phyloP scores from a whole-genome alignment of 2,329 filamentous ascomycete genomes.

The Aspergillus caelatus region DNA sequence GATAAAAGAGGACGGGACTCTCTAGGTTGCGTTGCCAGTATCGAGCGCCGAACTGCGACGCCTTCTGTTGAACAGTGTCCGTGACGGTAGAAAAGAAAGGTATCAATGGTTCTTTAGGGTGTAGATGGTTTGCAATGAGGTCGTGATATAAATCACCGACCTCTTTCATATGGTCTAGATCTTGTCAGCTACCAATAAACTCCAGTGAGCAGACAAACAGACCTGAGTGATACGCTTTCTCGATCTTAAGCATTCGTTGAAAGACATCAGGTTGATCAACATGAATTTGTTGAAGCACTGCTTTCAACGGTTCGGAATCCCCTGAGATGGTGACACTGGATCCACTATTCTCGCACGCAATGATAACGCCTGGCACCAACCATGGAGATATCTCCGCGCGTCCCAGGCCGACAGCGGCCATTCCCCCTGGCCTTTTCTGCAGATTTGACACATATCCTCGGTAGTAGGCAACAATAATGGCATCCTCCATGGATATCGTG shows the following conservation, averaged over 20 bases:
- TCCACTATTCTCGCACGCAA: constrained; percentile 14
- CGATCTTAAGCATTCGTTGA: too few relatives aligned
- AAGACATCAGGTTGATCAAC: too few relatives aligned
- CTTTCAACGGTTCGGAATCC: background rate
- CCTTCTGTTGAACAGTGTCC: too few relatives aligned
- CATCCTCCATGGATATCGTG: constrained; percentile 15
- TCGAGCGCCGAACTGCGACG: too few relatives aligned
- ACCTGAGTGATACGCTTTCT: too few relatives aligned
- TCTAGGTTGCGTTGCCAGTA: background rate
- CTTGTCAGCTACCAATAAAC: too few relatives aligned
- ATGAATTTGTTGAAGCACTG: background rate
- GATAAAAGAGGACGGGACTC: constrained; percentile 22
- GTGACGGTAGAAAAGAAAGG: too few relatives aligned
- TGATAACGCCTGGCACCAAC: background rate
- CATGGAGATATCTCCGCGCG: background rate
- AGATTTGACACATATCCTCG: background rate
- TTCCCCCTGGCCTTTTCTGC: constrained; percentile 33
- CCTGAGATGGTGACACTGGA: constrained; percentile 13
- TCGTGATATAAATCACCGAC: too few relatives aligned
- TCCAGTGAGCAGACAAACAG: too few relatives aligned
- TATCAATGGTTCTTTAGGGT: too few relatives aligned
- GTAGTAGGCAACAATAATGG: background rate
- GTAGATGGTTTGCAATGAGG: too few relatives aligned
- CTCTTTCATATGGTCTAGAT: too few relatives aligned
- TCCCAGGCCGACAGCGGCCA: constrained; percentile 27